Evolutionary conservation across 1,284 basidiomycete genomes (phyloP), one percentile per base, ranked within the genome.

Genomic region (Cutaneotrichosporon mucoides): DNA sequence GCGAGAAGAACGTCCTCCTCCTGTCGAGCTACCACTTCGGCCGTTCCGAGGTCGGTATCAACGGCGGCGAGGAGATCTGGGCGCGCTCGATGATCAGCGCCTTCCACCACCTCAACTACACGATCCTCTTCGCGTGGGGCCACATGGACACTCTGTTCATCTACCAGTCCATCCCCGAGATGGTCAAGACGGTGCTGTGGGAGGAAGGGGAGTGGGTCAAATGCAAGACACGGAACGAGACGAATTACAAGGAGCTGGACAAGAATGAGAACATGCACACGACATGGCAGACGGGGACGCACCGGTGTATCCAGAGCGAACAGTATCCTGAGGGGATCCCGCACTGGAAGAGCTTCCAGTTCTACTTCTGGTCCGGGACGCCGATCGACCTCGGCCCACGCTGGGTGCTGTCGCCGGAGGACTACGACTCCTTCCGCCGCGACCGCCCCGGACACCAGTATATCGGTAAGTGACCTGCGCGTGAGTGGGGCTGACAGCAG

Each of bases 321-420:
- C 51, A 57, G 4, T 68, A 57, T 43, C 67, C 69, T 3, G 52
- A 63, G 16, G 72, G 76, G 1, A 70, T 77, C n/a, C 73, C 76
- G 1, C 48, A 69, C 15, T 77, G 75, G 73, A 78, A 77, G 62
- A 61, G 69, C 34, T 70, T 76, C 52, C 52, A 61, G 10, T 73
- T 73, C 43, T 57, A 68, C 42, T 79, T 74, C 59, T 79, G 77
- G 77, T 24, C 50, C 2, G 50, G 48, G 10, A 48, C 63, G 3
- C 52, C 56, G 2, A 62, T 68, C 49, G 72, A 73, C 1, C 64
- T 76, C 1, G 76, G 76, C 3, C 46, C 54, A 5, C 51, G 64
- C 6, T 79, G 76, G 75, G 72, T 72, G 8, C 56, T 79, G n/a
- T 61, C 66, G 7, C 76, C 76, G 1, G 75, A 78, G 53, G 66